Percentiles rank a stretch among this genome's conserved stretches.
Conservation (phyloP, 2,329 filamentous ascomycete species). For the Calcarisporium arbuscula region DNA sequence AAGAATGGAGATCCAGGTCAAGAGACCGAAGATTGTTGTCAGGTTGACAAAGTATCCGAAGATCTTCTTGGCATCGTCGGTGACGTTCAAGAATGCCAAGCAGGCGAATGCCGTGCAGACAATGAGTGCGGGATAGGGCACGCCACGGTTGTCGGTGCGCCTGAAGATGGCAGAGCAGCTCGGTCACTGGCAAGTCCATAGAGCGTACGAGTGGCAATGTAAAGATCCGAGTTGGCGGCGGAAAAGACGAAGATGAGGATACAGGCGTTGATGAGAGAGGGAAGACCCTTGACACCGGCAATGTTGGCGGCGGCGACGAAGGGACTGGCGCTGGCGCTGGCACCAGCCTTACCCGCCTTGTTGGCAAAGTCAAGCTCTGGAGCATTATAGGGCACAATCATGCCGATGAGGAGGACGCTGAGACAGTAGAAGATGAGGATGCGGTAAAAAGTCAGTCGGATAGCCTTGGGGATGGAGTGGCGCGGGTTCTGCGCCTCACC, state of each 20-base stretch:
- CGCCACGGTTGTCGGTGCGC: slow-evolving; percentile 63
- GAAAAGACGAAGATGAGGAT: slow-evolving; percentile 73
- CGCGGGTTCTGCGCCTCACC: slow-evolving; percentile 76
- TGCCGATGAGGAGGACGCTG: slow-evolving; percentile 67
- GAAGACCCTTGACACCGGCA: slow-evolving; percentile 55
- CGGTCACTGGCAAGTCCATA: slow-evolving; percentile 67
- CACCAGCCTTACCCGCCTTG: slow-evolving; percentile 23
- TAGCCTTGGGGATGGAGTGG: slow-evolving; percentile 64
- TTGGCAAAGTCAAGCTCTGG: slow-evolving; percentile 52
- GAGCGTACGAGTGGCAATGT: slow-evolving; percentile 67
- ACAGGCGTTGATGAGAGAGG: slow-evolving; percentile 65
- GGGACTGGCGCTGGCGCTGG: slow-evolving; percentile 53
- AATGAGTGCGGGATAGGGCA: slow-evolving; percentile 60
- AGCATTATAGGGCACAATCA: slow-evolving; percentile 69
- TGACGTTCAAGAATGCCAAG: slow-evolving; percentile 63
- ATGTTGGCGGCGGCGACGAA: slow-evolving; percentile 68
- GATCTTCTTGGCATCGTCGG: slow-evolving; percentile 47
- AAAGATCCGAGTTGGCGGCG: slow-evolving; percentile 71
- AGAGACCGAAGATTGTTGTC: slow-evolving; percentile 58
- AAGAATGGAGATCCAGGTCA: slow-evolving; percentile 63
- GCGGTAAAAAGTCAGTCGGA: slow-evolving; percentile 75
- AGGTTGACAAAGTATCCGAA: slow-evolving; percentile 64
- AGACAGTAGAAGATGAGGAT: slow-evolving; percentile 76
- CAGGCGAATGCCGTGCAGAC: slow-evolving; percentile 56
- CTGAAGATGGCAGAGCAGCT: slow-evolving; percentile 68